Evolutionary conservation across 257 asterid species (phyloP).

Genomic region (Fraxinus excelsior): DNA sequence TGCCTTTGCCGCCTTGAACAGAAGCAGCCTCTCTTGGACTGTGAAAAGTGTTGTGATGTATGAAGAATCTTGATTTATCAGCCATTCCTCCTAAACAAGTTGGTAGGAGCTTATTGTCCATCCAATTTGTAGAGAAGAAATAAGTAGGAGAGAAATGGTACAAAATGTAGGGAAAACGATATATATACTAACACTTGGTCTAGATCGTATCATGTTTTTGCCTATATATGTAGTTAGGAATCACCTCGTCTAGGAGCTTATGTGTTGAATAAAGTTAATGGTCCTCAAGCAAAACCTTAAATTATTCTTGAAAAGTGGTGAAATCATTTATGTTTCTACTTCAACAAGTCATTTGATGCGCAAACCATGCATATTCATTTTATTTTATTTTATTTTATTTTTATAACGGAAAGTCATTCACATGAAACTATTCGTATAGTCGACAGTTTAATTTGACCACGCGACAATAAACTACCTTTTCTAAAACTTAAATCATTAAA

Average conservation of each 20-base stretch:
- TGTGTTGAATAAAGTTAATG: neutral
- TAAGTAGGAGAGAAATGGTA: slow-evolving; percentile 33
- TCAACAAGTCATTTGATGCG: neutral
- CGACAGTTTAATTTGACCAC: neutral
- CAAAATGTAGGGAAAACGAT: slow-evolving; percentile 26
- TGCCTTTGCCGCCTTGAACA: neutral
- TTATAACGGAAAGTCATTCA: neutral
- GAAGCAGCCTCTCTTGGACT: slow-evolving; percentile 15
- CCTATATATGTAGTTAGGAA: neutral
- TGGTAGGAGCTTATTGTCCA: slow-evolving; percentile 38
- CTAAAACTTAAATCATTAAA: neutral
- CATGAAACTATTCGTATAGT: neutral
- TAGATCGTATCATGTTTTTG: neutral
- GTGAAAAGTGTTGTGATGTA: slow-evolving; percentile 29
- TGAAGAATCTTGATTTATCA: slow-evolving; percentile 34
- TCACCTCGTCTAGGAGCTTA: neutral
- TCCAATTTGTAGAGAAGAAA: slow-evolving; percentile 24
- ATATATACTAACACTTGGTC: slow-evolving; percentile 22
- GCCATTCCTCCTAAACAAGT: slow-evolving; percentile 30
- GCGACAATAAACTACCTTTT: neutral
- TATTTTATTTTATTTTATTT: no score
- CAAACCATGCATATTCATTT: no score
- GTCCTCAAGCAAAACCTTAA: no score
- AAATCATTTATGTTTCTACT: no score
- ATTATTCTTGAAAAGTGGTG: no score